A percentile compares a stretch with the other conserved stretches of the same genome.
Conservation (phyloP, 2,329 filamentous ascomycete genomes). For the Beauveria caledonica region DNA sequence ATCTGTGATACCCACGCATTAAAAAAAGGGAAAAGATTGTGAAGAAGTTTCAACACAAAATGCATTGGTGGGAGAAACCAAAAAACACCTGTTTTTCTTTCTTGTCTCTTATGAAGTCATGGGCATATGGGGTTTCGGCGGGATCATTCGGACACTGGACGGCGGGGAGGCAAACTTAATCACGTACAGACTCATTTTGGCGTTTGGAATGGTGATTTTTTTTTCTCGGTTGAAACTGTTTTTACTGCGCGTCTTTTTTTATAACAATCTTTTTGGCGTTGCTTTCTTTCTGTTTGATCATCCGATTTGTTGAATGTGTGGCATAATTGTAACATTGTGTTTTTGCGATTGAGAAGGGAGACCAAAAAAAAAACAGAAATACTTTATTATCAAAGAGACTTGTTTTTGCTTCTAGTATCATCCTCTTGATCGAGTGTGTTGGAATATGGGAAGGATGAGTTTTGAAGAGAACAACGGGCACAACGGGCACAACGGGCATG, state of each 20-base stretch:
- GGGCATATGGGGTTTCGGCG: background rate
- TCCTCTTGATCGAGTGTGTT: no score
- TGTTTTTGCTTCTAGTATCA: no score
- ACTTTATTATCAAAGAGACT: no score
- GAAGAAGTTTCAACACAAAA: background rate
- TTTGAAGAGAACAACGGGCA: no score
- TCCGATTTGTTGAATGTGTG: background rate
- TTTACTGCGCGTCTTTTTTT: background rate
- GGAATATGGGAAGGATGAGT: no score
- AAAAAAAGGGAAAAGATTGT: background rate
- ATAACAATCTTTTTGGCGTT: background rate
- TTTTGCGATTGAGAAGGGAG: background rate
- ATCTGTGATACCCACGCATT: constrained; percentile 1
- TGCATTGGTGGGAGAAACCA: background rate
- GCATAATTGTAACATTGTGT: background rate
- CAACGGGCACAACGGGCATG: no score
- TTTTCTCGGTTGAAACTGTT: background rate
- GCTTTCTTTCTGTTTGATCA: background rate
- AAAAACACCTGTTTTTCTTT: background rate
- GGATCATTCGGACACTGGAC: background rate
- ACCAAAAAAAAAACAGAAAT: no score
- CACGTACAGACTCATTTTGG: constrained; percentile 11
- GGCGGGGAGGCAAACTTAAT: background rate
- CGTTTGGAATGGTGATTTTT: constrained; percentile 8
- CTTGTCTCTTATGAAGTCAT: constrained; percentile 2